Evolutionary conservation across 192 early-diverging fungal genomes (phyloP), one percentile per base, ranked within the genome.

Genomic region (Coemansia sp.): DNA sequence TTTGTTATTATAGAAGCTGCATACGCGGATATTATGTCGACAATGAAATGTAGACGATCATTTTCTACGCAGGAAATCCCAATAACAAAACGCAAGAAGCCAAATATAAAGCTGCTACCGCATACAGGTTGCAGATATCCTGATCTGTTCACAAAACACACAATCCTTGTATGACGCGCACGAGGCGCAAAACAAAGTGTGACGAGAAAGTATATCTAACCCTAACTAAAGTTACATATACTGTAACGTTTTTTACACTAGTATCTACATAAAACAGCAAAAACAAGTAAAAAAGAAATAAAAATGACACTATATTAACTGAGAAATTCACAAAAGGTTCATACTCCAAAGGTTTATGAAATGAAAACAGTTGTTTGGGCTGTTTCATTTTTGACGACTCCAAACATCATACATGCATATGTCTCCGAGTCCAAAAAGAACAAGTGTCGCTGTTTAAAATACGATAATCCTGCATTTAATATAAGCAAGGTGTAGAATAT

Each of bases 111-210:
- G 26, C 26, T 26, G 21, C 25, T 51, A 51, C 23, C 48, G 48
- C 48, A 51, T 51, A 51, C 48, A 51, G 1, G 48, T 26, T 51
- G 48, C 48, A 51, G 48, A 23, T 26, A 26, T 51, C 48, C 48
- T 51, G 40, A 16, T 43, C 15, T 26, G 48, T 46, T 20, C 43
- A 46, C 43, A 46, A 3, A 46, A 20, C 2, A 46, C 7, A 46
- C 12, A 51, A 26, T 40, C 16, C 16, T 37, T 2, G 9, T 40
- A 40, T 40, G 16, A 51, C 23, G 25, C 48, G 7, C 25, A 26
- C 25, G 46, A 49, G 7, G 15, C 7, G 25, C 21, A 51, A 26
- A 51, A 26, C 48, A 25, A 23, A 43, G n/a, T n/a, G 40, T 10
- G 18, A 13, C 0, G 40, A 43, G 9, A 18, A 43, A 13, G 40